phyloP scores from a whole-genome alignment of 2,329 filamentous ascomycete species.

The Fusarium mexicanum region DNA sequence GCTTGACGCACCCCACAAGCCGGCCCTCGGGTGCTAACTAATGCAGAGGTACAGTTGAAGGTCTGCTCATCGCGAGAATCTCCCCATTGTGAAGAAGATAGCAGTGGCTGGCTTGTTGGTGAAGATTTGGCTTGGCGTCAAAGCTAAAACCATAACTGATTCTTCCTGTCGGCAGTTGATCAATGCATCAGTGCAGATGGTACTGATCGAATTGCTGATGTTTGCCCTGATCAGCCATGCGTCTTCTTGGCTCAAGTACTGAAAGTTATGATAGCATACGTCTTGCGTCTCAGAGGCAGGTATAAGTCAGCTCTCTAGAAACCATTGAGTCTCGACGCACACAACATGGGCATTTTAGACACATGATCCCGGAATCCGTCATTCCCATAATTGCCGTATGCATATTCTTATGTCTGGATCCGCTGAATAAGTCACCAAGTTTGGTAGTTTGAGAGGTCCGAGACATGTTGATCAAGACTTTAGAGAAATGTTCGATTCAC shows the following conservation, averaged over 20 bases:
- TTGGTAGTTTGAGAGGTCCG: background rate
- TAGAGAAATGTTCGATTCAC: background rate
- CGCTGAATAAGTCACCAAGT: background rate
- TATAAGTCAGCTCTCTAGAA: too few relatives aligned
- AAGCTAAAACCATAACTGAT: slow-evolving; percentile 1
- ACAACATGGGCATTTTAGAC: background rate
- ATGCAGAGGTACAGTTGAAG: slow-evolving; percentile 18
- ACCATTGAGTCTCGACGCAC: too few relatives aligned
- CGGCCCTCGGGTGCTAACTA: slow-evolving; percentile 29
- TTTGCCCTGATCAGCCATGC: background rate
- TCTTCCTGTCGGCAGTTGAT: slow-evolving; percentile 18
- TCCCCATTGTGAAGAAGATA: background rate
- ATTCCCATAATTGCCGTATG: slow-evolving; percentile 8
- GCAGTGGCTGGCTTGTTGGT: background rate
- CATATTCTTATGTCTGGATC: background rate
- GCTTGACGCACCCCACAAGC: slow-evolving; percentile 33
- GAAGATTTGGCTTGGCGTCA: slow-evolving; percentile 13
- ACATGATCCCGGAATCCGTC: background rate
- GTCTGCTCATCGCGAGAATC: background rate
- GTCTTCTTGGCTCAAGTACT: background rate
- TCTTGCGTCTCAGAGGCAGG: background rate
- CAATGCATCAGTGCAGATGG: background rate
- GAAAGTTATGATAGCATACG: background rate
- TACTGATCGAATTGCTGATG: background rate
- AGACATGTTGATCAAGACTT: background rate